These are phyloP conservation scores for Rhodotorula glutinis DNA, from an alignment of 1,284 basidiomycete species.

Conservation along the genomic window DNA sequence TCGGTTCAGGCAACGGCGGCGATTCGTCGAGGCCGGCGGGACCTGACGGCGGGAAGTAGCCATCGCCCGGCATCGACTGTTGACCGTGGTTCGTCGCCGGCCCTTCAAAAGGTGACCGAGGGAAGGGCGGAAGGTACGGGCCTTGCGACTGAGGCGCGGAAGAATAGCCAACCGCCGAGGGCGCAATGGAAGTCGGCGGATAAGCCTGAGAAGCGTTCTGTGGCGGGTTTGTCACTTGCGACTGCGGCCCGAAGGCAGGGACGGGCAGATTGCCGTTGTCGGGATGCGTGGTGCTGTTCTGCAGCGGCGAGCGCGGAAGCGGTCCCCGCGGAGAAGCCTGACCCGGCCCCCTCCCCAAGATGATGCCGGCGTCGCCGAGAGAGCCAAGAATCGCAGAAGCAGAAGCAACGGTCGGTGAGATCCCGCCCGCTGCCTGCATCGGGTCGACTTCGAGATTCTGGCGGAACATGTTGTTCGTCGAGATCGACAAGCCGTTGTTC, in stretches of 20 bases:
- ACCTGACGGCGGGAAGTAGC: too few species aligned
- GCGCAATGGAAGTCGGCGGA: background rate
- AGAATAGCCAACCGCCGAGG: background rate
- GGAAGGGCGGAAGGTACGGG: background rate
- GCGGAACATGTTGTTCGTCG: conserved; percentile 17
- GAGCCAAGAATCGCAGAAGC: conserved; percentile 38
- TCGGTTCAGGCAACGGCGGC: too few species aligned
- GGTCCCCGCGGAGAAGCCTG: too few species aligned
- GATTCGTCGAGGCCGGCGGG: too few species aligned
- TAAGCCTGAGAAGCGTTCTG: background rate
- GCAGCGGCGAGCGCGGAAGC: background rate
- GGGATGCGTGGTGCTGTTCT: background rate
- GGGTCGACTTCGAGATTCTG: conserved; percentile 14
- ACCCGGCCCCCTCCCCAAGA: too few species aligned
- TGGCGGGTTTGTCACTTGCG: background rate
- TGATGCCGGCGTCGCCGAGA: conserved; percentile 13
- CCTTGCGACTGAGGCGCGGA: background rate
- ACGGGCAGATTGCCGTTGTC: background rate
- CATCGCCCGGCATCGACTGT: too few species aligned
- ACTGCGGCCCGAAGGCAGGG: background rate
- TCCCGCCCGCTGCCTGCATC: conserved; percentile 13
- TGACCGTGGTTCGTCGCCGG: too few species aligned
- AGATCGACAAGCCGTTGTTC: conserved; percentile 18
- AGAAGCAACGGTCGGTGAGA: conserved; percentile 39
- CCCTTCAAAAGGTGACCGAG: background rate